Percentiles rank a stretch among this genome's conserved stretches.
Conservation (phyloP, 78 protist species). For the Cavenderia fasciculata region DNA sequence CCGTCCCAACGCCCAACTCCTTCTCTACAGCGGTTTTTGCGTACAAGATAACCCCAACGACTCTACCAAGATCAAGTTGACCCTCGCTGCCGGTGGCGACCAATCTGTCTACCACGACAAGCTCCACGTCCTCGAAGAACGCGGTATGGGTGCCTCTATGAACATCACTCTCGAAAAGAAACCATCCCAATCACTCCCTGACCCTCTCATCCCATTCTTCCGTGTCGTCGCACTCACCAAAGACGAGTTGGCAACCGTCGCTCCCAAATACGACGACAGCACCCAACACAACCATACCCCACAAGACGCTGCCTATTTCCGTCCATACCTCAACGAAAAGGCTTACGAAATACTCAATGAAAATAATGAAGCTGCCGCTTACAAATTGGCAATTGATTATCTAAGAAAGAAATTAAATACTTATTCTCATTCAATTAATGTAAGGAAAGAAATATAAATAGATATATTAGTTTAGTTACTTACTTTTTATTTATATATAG, state of each 20-base stretch:
- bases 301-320: constrained; percentile 8
- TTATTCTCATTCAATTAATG: constrained; percentile 25
- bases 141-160: background rate
- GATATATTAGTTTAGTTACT: background rate
- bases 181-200: constrained; percentile 17
- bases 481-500: background rate
- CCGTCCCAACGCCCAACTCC: constrained; percentile 46
- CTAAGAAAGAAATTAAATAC: constrained; percentile 5
- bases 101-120: constrained; percentile 23
- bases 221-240: background rate
- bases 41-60: constrained; percentile 16
- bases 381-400: background rate
- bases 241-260: constrained; percentile 1
- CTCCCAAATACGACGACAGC: constrained; percentile 24
- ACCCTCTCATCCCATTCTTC: constrained; percentile 18
- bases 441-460: background rate
- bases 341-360: background rate
- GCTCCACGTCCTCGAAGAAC: constrained; percentile 51
- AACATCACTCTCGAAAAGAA: background rate
- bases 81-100: background rate
- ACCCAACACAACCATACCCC: constrained; percentile 12
- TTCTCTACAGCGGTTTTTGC: constrained; percentile 43
- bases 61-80: background rate
- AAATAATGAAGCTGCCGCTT: constrained; percentile 38
- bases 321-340: background rate